These are phyloP conservation scores for Geotrichum ghanense DNA, from an alignment of 805 yeast species.

Conservation along the genomic window DNA sequence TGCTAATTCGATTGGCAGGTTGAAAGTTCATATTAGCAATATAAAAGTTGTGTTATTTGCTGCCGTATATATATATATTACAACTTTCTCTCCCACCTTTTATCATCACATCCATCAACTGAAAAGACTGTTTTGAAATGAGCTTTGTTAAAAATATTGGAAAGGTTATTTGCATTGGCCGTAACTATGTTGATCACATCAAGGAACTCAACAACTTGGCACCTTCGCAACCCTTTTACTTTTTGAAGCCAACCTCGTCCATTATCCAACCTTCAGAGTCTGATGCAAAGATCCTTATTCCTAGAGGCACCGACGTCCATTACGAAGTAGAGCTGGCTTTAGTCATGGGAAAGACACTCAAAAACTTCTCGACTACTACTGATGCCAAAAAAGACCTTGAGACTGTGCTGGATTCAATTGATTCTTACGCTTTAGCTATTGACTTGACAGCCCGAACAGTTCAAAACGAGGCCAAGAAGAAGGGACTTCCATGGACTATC, in stretches of 20 bases:
- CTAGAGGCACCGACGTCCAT: conserved; percentile 69
- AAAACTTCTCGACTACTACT: conserved; percentile 42
- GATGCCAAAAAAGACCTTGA: conserved; percentile 43
- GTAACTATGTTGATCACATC: conserved; percentile 95
- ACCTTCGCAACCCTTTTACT: conserved; percentile 86
- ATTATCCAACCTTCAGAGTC: conserved; percentile 41
- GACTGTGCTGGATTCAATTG: conserved; percentile 59
- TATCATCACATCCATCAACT: too few relatives aligned
- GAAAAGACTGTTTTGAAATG: too few relatives aligned
- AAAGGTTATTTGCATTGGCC: conserved; percentile 88
- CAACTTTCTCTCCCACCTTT: too few relatives aligned
- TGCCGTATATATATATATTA: too few relatives aligned
- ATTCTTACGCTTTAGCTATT: conserved; percentile 79
- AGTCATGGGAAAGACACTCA: conserved; percentile 50
- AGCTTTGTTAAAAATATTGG: conserved; percentile 9
- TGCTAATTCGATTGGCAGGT: too few relatives aligned
- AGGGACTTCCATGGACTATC: conserved; percentile 93
- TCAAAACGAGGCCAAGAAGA: conserved; percentile 86
- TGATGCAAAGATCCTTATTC: conserved; percentile 71
- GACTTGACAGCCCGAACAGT: conserved; percentile 95
- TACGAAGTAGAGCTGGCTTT: conserved; percentile 92
- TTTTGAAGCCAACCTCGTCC: conserved; percentile 79
- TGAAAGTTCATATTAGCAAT: too few relatives aligned
- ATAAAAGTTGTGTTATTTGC: too few relatives aligned
- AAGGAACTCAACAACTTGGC: conserved; percentile 72